These are phyloP conservation scores for Oryza longistaminata DNA, from an alignment of 176 grass and related monocot species.

Conservation along the genomic window DNA sequence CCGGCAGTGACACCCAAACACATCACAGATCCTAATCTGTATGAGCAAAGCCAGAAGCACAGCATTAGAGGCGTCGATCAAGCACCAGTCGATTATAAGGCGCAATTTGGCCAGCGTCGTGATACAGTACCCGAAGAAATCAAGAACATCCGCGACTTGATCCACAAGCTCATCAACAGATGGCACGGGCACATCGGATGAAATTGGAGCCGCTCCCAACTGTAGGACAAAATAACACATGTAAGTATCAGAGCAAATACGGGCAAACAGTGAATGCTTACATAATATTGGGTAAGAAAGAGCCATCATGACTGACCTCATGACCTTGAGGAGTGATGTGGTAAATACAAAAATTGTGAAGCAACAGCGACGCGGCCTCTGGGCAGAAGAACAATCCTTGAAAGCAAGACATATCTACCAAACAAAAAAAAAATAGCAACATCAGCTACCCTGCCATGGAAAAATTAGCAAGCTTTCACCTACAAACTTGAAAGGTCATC, in stretches of 20 bases:
- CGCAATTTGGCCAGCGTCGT: not conserved
- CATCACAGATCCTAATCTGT: constrained; percentile 87
- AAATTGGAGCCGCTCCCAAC: constrained; percentile 91
- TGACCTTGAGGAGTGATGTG: constrained; percentile 95
- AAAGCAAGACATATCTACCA: constrained; percentile 93
- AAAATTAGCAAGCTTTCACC: not conserved
- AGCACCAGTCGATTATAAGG: not conserved
- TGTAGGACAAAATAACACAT: constrained; percentile 49
- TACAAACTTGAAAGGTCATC: not conserved
- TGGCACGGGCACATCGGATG: constrained; percentile 58
- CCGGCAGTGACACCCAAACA: constrained; percentile 96
- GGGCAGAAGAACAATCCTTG: constrained; percentile 99
- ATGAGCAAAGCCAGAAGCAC: constrained; percentile 29
- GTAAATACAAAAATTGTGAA: constrained; percentile 95
- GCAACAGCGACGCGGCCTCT: constrained; percentile 79
- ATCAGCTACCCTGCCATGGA: constrained; percentile 6
- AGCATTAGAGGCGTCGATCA: constrained; percentile 23
- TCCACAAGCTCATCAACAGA: constrained; percentile 81
- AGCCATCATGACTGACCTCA: constrained; percentile 69
- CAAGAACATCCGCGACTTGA: constrained; percentile 85
- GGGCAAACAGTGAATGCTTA: not conserved
- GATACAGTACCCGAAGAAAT: constrained; percentile 82
- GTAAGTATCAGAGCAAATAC: constrained; percentile 27
- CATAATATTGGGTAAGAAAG: constrained; percentile 3
- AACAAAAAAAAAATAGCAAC: constrained; percentile 12